These are phyloP conservation scores for Pulicaria dysenterica DNA, from an alignment of 129 eudicot species.

Conservation along the genomic window DNA sequence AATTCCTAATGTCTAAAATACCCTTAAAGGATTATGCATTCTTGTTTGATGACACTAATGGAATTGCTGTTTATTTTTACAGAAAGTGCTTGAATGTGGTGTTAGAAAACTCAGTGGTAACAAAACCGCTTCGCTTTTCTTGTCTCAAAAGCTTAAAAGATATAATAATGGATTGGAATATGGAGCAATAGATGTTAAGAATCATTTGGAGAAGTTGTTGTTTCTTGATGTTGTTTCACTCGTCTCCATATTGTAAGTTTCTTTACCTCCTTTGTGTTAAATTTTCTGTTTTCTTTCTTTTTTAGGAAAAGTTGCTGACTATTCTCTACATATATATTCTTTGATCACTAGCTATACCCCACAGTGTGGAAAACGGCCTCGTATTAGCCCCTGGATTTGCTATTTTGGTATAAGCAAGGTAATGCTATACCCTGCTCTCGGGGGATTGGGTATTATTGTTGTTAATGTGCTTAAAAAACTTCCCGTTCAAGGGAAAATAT, in stretches of 20 bases:
- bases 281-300: neutral
- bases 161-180: constrained; percentile 72
- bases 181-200: constrained; percentile 84
- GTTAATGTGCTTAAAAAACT: constrained; percentile 9
- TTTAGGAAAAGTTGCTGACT: constrained; percentile 22
- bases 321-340: neutral
- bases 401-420: constrained; percentile 90
- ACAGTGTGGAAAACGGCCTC: constrained; percentile 33
- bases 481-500: neutral
- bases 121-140: constrained; percentile 67
- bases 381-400: constrained; percentile 76
- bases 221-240: constrained; percentile 68
- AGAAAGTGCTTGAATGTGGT: constrained; percentile 92
- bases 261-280: constrained; percentile 5
- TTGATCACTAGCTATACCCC: constrained; percentile 48
- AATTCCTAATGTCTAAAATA: constrained; percentile 21
- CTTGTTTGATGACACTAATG: neutral
- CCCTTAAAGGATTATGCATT: neutral
- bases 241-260: constrained; percentile 56
- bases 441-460: no score
- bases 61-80: constrained; percentile 34
- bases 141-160: constrained; percentile 69
- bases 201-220: constrained; percentile 67
- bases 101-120: constrained; percentile 52
- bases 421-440: neutral